A percentile compares a stretch with the other conserved stretches of the same genome.
These are phyloP conservation scores for Kitagawia praeruptora DNA, from an alignment of 129 eudicot species.

Conservation along the genomic window DNA sequence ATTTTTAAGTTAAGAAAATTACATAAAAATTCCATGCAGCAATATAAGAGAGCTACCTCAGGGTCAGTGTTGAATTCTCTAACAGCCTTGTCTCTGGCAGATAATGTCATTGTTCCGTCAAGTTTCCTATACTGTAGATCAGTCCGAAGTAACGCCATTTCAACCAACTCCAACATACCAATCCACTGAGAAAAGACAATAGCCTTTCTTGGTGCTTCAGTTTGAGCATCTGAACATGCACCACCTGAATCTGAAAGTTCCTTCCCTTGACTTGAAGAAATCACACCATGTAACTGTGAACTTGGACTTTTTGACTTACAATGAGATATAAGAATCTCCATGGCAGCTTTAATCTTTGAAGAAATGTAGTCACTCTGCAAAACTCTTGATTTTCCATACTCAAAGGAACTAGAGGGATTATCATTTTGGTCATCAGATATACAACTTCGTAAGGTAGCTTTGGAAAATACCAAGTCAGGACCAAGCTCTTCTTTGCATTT, in stretches of 20 bases:
- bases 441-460: conserved; percentile 39
- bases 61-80: conserved; percentile 85
- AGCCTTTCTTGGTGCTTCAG: conserved; percentile 46
- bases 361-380: conserved; percentile 46
- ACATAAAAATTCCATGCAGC: neutral
- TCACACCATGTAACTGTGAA: neutral
- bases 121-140: conserved; percentile 66
- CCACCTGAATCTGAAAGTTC: conserved; percentile 8
- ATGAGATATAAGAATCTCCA: conserved; percentile 48
- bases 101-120: conserved; percentile 90
- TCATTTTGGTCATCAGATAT: conserved; percentile 30
- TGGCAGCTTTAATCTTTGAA: conserved; percentile 77
- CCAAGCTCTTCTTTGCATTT: conserved; percentile 57
- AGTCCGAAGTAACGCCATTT: conserved; percentile 52
- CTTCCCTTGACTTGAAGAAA: conserved; percentile 14
- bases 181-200: conserved; percentile 99
- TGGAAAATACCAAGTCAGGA: conserved; percentile 48
- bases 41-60: conserved; percentile 40
- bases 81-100: conserved; percentile 85
- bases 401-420: conserved; percentile 17
- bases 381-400: conserved; percentile 20
- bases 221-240: conserved; percentile 11
- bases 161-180: conserved; percentile 91
- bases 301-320: conserved; percentile 25
- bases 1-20: neutral